A percentile compares a stretch with the other conserved stretches of the same genome.
These are phyloP conservation scores for Rhizoctonia solani DNA, from an alignment of 1,284 basidiomycete species.

Conservation along the genomic window DNA sequence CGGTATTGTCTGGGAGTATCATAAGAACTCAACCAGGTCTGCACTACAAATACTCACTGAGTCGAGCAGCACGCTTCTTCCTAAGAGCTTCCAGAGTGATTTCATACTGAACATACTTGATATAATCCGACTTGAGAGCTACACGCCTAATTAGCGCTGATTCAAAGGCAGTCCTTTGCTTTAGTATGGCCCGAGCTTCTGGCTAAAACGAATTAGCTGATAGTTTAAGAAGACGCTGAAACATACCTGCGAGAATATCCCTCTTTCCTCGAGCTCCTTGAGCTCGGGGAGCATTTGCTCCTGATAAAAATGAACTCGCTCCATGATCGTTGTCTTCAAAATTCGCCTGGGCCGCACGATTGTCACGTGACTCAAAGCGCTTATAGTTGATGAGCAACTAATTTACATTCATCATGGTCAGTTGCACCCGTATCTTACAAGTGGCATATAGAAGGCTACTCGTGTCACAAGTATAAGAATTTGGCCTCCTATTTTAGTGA, in stretches of 20 bases:
- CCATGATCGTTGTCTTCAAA: constrained; percentile 58
- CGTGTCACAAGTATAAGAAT: too few relatives aligned
- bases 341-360: too few relatives aligned
- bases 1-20: constrained; percentile 52
- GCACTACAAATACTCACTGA: constrained; percentile 59
- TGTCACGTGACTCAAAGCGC: too few relatives aligned
- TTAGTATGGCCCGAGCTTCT: constrained; percentile 86
- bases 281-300: constrained; percentile 97
- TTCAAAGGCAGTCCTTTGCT: constrained; percentile 84
- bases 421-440: too few relatives aligned
- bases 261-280: constrained; percentile 88
- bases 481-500: too few relatives aligned
- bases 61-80: constrained; percentile 69
- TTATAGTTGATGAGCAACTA: too few relatives aligned
- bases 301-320: constrained; percentile 92
- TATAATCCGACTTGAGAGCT: constrained; percentile 85
- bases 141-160: constrained; percentile 80
- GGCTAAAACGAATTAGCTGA: constrained; percentile 50
- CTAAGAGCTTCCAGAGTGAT: constrained; percentile 83
- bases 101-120: constrained; percentile 92
- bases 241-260: constrained; percentile 80
- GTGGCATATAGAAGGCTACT: too few relatives aligned
- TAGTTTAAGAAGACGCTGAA: neutral
- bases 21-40: neutral
- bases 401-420: too few relatives aligned